Conservation (phyloP, 129 eudicot genomes). For the Arctium lappa region DNA sequence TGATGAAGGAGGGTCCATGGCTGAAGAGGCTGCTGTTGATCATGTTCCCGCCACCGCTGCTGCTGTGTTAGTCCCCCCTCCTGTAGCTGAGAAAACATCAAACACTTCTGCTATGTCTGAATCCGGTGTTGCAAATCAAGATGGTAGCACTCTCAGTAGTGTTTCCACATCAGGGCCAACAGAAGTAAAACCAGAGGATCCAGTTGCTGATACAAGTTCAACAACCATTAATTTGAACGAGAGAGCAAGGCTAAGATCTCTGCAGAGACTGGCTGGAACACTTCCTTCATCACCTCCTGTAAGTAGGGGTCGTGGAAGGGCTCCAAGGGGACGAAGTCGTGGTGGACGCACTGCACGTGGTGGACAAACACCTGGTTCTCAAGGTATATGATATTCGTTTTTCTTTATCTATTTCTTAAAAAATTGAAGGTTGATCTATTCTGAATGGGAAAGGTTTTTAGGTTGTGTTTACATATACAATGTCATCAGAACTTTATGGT, state of each 20-base stretch:
- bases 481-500: background rate
- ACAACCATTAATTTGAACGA: constrained; percentile 59
- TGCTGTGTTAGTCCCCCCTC: constrained; percentile 12
- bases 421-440: background rate
- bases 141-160: constrained; percentile 6
- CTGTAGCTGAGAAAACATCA: constrained; percentile 30
- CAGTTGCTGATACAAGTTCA: constrained; percentile 34
- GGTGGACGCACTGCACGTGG: constrained; percentile 59
- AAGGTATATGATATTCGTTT: constrained; percentile 26
- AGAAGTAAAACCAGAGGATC: constrained; percentile 42
- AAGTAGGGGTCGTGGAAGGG: constrained; percentile 70
- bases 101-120: constrained; percentile 27
- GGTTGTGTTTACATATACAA: background rate
- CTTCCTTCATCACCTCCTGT: constrained; percentile 34
- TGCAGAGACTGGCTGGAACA: constrained; percentile 44
- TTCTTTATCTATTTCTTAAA: background rate
- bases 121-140: constrained; percentile 32
- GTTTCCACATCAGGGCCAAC: constrained; percentile 26
- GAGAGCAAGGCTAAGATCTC: constrained; percentile 64
- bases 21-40: constrained; percentile 37
- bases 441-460: background rate
- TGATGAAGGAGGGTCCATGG: constrained; percentile 27
- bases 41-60: constrained; percentile 12
- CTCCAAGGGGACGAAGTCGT: constrained; percentile 61
- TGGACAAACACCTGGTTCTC: constrained; percentile 50